Percentiles rank a stretch among this genome's conserved stretches.
Conservation (phyloP, 108 stramenopile genomes). For the Skeletonema grethae region DNA sequence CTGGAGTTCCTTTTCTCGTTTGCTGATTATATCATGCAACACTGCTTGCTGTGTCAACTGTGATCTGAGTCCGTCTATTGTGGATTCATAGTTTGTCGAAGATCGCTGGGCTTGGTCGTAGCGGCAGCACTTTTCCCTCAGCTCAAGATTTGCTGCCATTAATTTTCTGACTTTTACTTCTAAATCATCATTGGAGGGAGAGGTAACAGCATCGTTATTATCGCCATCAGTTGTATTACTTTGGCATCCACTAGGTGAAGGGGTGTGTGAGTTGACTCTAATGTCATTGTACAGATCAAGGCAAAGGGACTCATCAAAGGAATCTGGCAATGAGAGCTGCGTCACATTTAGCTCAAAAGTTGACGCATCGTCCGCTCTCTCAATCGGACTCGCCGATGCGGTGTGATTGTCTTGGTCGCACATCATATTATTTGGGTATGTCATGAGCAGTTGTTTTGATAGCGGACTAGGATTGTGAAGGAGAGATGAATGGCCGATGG, state of each 20-base stretch:
- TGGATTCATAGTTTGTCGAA: constrained; percentile 12
- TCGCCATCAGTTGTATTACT: background rate
- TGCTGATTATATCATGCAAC: constrained; percentile 5
- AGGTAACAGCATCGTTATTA: background rate
- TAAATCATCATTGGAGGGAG: constrained; percentile 1
- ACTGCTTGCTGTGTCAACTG: constrained; percentile 19
- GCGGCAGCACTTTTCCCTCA: constrained; percentile 19
- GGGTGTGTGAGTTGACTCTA: background rate
- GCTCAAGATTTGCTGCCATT: constrained; percentile 14
- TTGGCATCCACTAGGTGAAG: background rate
- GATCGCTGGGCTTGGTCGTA: constrained; percentile 7
- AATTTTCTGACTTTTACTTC: constrained; percentile 20
- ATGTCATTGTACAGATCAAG: constrained; percentile 37
- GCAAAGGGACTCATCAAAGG: constrained; percentile 40
- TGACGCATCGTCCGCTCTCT: constrained; percentile 24
- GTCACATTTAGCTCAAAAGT: constrained; percentile 24
- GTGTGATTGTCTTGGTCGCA: constrained; percentile 2
- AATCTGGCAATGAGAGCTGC: constrained; percentile 42
- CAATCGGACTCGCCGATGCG: constrained; percentile 24
- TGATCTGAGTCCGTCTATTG: constrained; percentile 7
- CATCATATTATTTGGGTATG: background rate
- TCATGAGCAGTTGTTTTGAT: too few relatives aligned
- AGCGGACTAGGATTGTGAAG: background rate
- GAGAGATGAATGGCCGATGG: background rate
- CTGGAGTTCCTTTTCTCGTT: constrained; percentile 28